These are phyloP conservation scores for Gossypium anomalum DNA, from an alignment of 345 rosid species.

Conservation along the genomic window DNA sequence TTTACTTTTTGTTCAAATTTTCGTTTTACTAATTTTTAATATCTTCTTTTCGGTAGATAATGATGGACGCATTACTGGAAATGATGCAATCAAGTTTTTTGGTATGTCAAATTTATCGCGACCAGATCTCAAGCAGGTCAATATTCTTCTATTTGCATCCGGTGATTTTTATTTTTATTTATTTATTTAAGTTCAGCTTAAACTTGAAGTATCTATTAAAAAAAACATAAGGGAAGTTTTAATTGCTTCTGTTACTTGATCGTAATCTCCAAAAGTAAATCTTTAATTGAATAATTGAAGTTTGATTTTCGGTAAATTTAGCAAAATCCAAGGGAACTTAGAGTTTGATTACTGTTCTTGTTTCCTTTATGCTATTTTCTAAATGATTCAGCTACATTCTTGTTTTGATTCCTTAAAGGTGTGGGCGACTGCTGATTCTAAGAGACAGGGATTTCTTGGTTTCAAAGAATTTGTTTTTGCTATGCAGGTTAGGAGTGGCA, in stretches of 20 bases:
- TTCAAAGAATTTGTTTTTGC: constrained; percentile 64
- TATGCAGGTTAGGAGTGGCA: constrained; percentile 26
- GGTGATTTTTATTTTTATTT: background rate
- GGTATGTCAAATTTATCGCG: constrained; percentile 74
- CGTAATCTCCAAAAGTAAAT: too few species aligned
- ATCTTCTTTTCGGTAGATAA: constrained; percentile 40
- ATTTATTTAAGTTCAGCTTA: background rate
- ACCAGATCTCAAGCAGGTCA: constrained; percentile 81
- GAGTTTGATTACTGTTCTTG: too few species aligned
- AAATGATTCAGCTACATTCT: background rate
- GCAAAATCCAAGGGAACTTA: too few species aligned
- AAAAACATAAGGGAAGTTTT: background rate
- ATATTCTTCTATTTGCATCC: background rate
- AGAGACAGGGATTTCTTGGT: constrained; percentile 80
- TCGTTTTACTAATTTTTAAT: background rate
- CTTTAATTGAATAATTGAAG: background rate
- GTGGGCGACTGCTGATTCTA: constrained; percentile 93
- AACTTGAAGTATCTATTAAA: background rate
- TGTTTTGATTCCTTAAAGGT: constrained; percentile 37
- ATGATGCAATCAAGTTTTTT: constrained; percentile 80
- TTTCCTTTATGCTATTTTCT: background rate
- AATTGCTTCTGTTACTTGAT: too few species aligned
- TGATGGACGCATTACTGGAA: constrained; percentile 87
- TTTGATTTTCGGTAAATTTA: background rate
- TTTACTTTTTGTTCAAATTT: background rate